A percentile compares a stretch with the other conserved stretches of the same genome.
These are phyloP conservation scores for Leccinum longicurvipes DNA, from an alignment of 768 basidiomycete genomes.

Conservation along the genomic window DNA sequence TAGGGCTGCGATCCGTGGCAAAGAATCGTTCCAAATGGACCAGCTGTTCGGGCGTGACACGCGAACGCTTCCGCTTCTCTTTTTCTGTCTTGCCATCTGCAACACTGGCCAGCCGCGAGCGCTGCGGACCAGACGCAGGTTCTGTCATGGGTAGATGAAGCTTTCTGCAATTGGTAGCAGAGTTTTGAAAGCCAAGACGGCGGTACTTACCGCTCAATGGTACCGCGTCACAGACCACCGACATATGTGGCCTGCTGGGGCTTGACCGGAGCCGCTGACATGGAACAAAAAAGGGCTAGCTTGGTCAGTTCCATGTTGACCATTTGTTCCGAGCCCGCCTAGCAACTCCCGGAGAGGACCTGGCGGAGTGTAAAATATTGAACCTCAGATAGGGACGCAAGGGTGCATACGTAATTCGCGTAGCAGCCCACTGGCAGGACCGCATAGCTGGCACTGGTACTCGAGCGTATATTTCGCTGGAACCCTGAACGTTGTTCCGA, in stretches of 20 bases:
- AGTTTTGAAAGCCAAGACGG: conserved; percentile 26
- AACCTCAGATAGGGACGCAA: conserved; percentile 6
- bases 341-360: conserved; percentile 30
- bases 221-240: conserved; percentile 23
- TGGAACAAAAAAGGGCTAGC: conserved; percentile 29
- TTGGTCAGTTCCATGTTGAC: conserved; percentile 12
- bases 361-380: conserved; percentile 14
- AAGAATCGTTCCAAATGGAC: conserved; percentile 71
- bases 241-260: conserved; percentile 25
- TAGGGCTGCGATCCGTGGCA: conserved; percentile 65
- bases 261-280: conserved; percentile 28
- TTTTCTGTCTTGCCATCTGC: conserved; percentile 33
- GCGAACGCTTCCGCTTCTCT: conserved; percentile 70
- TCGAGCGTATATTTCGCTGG: too few species aligned
- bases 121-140: conserved; percentile 35
- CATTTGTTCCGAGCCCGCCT: conserved; percentile 29
- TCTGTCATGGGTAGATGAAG: conserved; percentile 27
- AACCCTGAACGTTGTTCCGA: neutral
- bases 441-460: too few species aligned
- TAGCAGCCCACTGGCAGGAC: too few species aligned
- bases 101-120: conserved; percentile 30
- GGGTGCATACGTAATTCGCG: conserved; percentile 10
- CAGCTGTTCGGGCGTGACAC: conserved; percentile 81
- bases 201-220: conserved; percentile 16
- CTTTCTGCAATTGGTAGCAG: conserved; percentile 22